Conservation (phyloP, 805 yeast species). For the Sugiyamaella mastotermitis region DNA sequence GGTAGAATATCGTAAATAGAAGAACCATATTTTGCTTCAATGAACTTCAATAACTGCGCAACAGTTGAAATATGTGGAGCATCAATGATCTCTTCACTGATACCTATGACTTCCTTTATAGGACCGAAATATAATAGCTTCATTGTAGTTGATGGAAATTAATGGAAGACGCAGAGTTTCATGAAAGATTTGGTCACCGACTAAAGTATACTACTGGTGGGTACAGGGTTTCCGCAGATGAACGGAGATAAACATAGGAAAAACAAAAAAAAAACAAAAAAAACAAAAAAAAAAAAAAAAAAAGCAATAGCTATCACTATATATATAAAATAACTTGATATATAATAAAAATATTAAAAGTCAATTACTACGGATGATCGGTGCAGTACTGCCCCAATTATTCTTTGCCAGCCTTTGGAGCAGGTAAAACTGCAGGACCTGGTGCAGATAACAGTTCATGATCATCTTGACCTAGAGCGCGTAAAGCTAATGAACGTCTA, state of each 20-base stretch:
- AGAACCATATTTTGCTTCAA: not conserved
- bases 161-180: too few relatives aligned
- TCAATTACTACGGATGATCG: too few relatives aligned
- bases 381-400: too few relatives aligned
- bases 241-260: too few relatives aligned
- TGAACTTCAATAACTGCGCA: not conserved
- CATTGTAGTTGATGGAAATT: constrained; percentile 3
- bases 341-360: too few relatives aligned
- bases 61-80: not conserved
- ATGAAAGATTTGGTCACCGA: too few relatives aligned
- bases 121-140: constrained; percentile 10
- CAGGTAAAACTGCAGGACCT: constrained; percentile 14
- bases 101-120: constrained; percentile 1
- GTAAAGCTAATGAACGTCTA: constrained; percentile 29
- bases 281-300: too few relatives aligned
- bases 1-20: not conserved
- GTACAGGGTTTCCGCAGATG: too few relatives aligned
- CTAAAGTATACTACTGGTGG: too few relatives aligned
- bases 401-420: constrained; percentile 12
- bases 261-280: too few relatives aligned
- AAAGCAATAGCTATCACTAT: too few relatives aligned
- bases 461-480: constrained; percentile 27
- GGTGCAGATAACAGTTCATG: constrained; percentile 14
- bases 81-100: constrained; percentile 2
- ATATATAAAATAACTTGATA: too few relatives aligned